Conservation (phyloP, 2,329 filamentous ascomycete genomes). For the Aureobasidium lini region DNA sequence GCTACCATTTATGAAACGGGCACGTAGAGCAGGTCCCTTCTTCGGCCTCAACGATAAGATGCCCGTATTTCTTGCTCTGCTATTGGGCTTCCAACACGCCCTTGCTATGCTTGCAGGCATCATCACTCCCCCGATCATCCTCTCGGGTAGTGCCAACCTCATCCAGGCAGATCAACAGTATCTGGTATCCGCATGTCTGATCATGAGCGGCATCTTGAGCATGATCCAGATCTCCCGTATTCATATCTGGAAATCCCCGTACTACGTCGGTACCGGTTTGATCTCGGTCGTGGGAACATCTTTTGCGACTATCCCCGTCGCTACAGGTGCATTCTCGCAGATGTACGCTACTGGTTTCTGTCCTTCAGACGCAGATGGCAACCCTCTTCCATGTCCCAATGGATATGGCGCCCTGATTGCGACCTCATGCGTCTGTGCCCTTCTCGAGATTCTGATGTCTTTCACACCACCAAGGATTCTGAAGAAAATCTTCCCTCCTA, state of each 20-base stretch:
- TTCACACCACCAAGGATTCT: constrained; percentile 64
- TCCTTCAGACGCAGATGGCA: constrained; percentile 52
- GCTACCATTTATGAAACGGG: constrained; percentile 70
- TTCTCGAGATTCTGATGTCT: constrained; percentile 64
- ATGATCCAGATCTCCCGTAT: constrained; percentile 71
- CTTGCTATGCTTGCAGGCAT: constrained; percentile 62
- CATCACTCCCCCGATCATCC: constrained; percentile 71
- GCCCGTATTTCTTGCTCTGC: constrained; percentile 64
- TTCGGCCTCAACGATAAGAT: constrained; percentile 76
- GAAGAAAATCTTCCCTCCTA: constrained; percentile 68
- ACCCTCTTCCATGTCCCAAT: constrained; percentile 63
- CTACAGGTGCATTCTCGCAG: constrained; percentile 62
- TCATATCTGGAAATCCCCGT: constrained; percentile 62
- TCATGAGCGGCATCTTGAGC: constrained; percentile 70
- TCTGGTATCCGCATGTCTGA: constrained; percentile 68
- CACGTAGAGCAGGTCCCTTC: constrained; percentile 59
- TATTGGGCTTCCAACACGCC: constrained; percentile 73
- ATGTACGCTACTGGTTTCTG: constrained; percentile 72
- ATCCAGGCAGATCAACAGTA: constrained; percentile 58
- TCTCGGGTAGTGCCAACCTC: constrained; percentile 60
- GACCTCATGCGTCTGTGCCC: constrained; percentile 44
- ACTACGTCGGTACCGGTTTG: constrained; percentile 70
- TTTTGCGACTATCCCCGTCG: constrained; percentile 68
- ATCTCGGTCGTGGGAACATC: constrained; percentile 74
- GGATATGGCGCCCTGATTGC: constrained; percentile 71